Evolutionary conservation across 2,329 filamentous ascomycete genomes (phyloP).

Genomic region (Apiospora malaysiana): DNA sequence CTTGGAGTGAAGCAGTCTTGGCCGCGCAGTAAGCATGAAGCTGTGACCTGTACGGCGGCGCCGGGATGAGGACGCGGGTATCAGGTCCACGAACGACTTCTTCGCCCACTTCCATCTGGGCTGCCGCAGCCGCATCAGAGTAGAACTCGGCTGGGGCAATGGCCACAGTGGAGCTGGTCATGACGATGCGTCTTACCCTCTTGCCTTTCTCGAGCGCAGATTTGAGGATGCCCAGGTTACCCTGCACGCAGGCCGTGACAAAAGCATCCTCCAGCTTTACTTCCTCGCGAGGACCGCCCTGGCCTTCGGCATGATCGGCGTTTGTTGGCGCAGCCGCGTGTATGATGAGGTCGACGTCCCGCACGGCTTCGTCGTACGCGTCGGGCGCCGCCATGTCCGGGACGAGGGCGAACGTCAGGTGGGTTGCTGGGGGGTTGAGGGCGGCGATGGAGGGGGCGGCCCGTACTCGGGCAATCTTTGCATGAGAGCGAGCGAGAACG

Average conservation of each 20-base stretch:
- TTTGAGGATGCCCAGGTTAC: slow-evolving; percentile 34
- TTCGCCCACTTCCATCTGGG: not conserved
- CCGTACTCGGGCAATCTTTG: slow-evolving; percentile 37
- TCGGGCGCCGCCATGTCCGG: slow-evolving; percentile 37
- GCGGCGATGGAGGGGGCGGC: slow-evolving; percentile 35
- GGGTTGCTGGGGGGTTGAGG: slow-evolving; percentile 28
- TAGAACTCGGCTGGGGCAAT: slow-evolving; percentile 29
- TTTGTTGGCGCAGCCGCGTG: slow-evolving; percentile 36
- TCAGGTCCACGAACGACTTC: slow-evolving; percentile 19
- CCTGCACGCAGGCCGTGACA: slow-evolving; percentile 27
- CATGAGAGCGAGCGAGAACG: slow-evolving; percentile 41
- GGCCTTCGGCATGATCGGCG: not conserved
- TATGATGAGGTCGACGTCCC: slow-evolving; percentile 37
- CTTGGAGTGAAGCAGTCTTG: slow-evolving; percentile 24
- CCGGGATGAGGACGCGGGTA: slow-evolving; percentile 17
- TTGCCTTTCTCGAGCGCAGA: slow-evolving; percentile 28
- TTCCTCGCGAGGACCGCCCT: slow-evolving; percentile 30
- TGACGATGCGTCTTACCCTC: slow-evolving; percentile 34
- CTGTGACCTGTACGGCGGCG: slow-evolving; percentile 23
- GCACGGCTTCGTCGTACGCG: slow-evolving; percentile 42
- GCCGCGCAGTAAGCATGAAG: slow-evolving; percentile 28
- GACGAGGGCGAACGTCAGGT: slow-evolving; percentile 40
- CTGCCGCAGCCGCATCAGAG: not conserved
- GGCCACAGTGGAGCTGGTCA: slow-evolving; percentile 37
- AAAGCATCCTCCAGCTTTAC: slow-evolving; percentile 20